Percentiles rank a stretch among this genome's conserved stretches.
Evolutionary conservation across 257 asterid genomes (phyloP).

Genomic region (Solanum ossicruentum): DNA sequence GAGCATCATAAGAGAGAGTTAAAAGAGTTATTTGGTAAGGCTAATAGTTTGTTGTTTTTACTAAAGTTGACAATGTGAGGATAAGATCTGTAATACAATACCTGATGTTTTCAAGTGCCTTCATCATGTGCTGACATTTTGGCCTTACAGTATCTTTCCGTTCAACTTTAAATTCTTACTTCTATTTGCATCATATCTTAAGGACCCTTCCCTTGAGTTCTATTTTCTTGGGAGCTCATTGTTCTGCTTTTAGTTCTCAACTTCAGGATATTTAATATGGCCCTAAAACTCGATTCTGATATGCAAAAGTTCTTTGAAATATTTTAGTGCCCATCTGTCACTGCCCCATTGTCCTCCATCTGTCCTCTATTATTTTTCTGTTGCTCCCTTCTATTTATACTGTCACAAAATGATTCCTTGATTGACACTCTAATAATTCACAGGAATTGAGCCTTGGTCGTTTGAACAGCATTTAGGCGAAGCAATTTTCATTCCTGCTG

Average conservation of each 20-base stretch:
- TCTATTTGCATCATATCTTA: not conserved
- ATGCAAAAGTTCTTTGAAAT: not conserved
- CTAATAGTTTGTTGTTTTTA: not conserved
- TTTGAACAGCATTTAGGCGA: slow-evolving; percentile 80
- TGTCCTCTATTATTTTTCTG: not conserved
- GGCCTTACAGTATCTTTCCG: not conserved
- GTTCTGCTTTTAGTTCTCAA: not conserved
- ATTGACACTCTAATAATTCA: not conserved
- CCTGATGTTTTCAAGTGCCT: not conserved
- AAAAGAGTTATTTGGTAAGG: slow-evolving; percentile 85
- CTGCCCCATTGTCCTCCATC: not conserved
- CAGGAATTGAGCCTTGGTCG: slow-evolving; percentile 96
- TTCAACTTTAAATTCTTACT: not conserved
- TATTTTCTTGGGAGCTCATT: not conserved
- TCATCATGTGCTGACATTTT: not conserved
- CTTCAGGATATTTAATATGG: not conserved
- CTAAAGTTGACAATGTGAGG: not conserved
- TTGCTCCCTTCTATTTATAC: not conserved
- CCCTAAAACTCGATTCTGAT: not conserved
- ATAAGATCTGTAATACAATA: not conserved
- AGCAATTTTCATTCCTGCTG: slow-evolving; percentile 87
- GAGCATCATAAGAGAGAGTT: slow-evolving; percentile 57
- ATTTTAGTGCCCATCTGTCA: not conserved
- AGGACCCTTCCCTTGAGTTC: not conserved
- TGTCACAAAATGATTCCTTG: not conserved